A percentile compares a stretch with the other conserved stretches of the same genome.
Evolutionary conservation across 805 yeast species (phyloP).

Genomic region (Maudiozyma pseudohumilis): DNA sequence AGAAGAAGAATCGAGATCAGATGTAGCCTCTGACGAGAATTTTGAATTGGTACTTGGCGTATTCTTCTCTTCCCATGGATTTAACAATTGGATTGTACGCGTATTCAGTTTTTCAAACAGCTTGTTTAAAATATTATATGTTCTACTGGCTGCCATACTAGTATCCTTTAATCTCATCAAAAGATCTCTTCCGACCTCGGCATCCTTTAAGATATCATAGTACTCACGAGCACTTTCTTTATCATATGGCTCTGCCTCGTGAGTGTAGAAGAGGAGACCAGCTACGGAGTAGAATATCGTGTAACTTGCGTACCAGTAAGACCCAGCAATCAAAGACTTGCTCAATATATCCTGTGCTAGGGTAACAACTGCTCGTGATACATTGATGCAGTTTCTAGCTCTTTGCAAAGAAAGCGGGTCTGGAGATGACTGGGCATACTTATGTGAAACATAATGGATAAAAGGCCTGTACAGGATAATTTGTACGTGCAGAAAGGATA

Average conservation of each 20-base stretch:
- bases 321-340: conserved; percentile 65
- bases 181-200: conserved; percentile 71
- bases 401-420: conserved; percentile 46
- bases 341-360: conserved; percentile 72
- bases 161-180: conserved; percentile 61
- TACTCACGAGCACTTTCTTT: conserved; percentile 40
- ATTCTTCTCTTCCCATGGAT: conserved; percentile 5
- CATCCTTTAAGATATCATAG: conserved; percentile 56
- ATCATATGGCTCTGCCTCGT: conserved; percentile 38
- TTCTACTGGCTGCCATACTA: conserved; percentile 69
- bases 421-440: conserved; percentile 32
- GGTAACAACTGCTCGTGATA: conserved; percentile 71
- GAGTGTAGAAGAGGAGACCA: conserved; percentile 73
- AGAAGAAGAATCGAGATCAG: background rate
- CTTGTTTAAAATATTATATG: conserved; percentile 70
- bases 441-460: conserved; percentile 54
- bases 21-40: background rate
- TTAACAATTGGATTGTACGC: conserved; percentile 46
- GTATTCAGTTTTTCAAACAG: conserved; percentile 70
- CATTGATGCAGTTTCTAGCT: conserved; percentile 77
- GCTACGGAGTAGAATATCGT: conserved; percentile 90
- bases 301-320: conserved; percentile 91
- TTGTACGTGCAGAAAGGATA: conserved; percentile 71
- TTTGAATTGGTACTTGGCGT: background rate
- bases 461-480: conserved; percentile 83